Conservation (phyloP, 2,329 filamentous ascomycete genomes). For the Epicoccum sorghinum region DNA sequence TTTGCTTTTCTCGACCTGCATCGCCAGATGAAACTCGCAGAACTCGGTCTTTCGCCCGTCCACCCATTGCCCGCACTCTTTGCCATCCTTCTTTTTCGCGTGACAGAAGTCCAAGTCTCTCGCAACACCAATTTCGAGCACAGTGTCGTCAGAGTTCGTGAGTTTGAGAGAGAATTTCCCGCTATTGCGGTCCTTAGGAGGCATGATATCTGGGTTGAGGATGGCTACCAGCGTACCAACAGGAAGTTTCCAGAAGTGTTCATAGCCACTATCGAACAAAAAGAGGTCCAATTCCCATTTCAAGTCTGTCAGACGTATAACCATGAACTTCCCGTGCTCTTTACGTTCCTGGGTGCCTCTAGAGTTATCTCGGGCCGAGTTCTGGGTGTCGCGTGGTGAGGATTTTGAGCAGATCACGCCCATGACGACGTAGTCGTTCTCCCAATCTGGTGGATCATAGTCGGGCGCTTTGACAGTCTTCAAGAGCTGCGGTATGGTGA, state of each 20-base stretch:
- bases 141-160: constrained; percentile 82
- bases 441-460: constrained; percentile 79
- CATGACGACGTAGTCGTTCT: constrained; percentile 88
- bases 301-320: constrained; percentile 83
- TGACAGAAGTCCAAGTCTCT: constrained; percentile 91
- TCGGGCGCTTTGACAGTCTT: constrained; percentile 80
- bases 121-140: constrained; percentile 85
- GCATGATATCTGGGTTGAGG: constrained; percentile 89
- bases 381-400: constrained; percentile 69
- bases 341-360: constrained; percentile 52
- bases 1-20: constrained; percentile 74
- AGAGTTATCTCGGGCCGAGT: constrained; percentile 51
- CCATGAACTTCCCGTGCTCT: constrained; percentile 85
- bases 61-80: constrained; percentile 81
- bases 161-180: constrained; percentile 86
- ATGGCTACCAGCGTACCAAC: constrained; percentile 92
- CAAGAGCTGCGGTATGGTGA: constrained; percentile 80
- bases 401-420: constrained; percentile 90
- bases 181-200: constrained; percentile 78
- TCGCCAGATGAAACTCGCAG: constrained; percentile 91
- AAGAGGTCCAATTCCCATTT: constrained; percentile 91
- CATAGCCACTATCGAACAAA: constrained; percentile 88
- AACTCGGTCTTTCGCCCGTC: constrained; percentile 86
- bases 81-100: constrained; percentile 81
- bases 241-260: constrained; percentile 91